phyloP scores from a whole-genome alignment of 2,329 filamentous ascomycete genomes.

The Colletotrichum musae region DNA sequence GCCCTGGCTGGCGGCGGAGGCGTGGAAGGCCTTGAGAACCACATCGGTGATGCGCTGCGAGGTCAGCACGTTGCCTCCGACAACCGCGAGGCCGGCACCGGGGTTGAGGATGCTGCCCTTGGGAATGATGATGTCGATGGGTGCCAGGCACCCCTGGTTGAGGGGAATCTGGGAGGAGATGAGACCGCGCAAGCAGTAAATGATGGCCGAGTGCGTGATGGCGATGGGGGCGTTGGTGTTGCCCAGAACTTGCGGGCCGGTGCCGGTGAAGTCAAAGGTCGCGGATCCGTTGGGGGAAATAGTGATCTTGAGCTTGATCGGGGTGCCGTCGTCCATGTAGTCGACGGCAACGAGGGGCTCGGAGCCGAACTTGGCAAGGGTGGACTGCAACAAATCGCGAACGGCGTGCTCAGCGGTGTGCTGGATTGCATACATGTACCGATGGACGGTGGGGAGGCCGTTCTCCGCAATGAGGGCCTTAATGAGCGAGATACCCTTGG shows the following conservation, averaged over 20 bases:
- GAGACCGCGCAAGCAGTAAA: conserved; percentile 84
- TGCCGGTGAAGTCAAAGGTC: conserved; percentile 64
- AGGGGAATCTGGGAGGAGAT: conserved; percentile 87
- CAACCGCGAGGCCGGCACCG: conserved; percentile 82
- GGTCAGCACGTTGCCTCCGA: conserved; percentile 87
- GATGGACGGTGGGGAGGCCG: conserved; percentile 76
- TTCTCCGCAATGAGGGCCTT: conserved; percentile 83
- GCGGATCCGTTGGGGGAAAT: conserved; percentile 80
- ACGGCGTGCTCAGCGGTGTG: conserved; percentile 40
- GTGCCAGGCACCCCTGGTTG: conserved; percentile 87
- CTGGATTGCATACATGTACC: conserved; percentile 42
- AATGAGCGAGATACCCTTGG: conserved; percentile 83
- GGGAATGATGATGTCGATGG: conserved; percentile 82
- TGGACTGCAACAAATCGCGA: conserved; percentile 34
- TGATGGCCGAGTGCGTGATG: conserved; percentile 50
- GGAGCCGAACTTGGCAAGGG: conserved; percentile 75
- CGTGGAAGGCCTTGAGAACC: conserved; percentile 83
- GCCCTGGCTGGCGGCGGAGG: conserved; percentile 84
- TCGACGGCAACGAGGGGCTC: conserved; percentile 78
- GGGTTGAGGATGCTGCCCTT: conserved; percentile 81
- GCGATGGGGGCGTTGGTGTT: conserved; percentile 51
- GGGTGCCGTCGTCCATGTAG: conserved; percentile 77
- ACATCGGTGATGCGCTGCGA: conserved; percentile 87
- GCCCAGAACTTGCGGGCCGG: conserved; percentile 67
- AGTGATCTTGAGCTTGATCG: conserved; percentile 47